Conservation (phyloP, 2,329 filamentous ascomycete species). For the Tolypocladium nubicola region DNA sequence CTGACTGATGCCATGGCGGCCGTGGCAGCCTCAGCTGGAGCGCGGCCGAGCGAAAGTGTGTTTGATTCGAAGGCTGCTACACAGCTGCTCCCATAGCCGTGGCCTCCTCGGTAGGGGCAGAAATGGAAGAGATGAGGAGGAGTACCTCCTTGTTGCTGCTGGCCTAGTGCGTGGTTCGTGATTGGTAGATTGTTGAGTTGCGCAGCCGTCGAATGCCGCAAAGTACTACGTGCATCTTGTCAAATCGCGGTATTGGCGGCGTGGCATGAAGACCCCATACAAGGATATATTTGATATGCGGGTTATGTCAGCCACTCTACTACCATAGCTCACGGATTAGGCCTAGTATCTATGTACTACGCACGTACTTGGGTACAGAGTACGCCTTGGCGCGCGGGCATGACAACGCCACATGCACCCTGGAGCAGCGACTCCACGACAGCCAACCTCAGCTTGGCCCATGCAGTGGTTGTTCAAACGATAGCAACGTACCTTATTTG, state of each 20-base stretch:
- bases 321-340: too few species aligned
- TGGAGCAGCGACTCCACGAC: neutral
- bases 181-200: neutral
- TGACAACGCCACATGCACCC: neutral
- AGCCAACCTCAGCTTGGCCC: neutral
- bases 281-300: neutral
- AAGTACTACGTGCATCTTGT: neutral
- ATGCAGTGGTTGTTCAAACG: neutral
- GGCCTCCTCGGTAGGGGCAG: neutral
- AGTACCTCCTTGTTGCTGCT: neutral
- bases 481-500: neutral
- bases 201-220: neutral
- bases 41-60: slow-evolving; percentile 4
- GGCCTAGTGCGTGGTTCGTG: neutral
- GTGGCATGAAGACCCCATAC: neutral
- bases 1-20: neutral
- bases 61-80: neutral
- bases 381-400: neutral
- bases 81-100: neutral
- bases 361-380: neutral
- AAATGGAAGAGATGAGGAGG: neutral
- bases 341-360: too few species aligned
- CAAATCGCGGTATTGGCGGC: neutral
- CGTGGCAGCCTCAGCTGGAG: neutral
- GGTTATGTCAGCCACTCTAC: too few species aligned